These are phyloP conservation scores for Amphibolis antarctica DNA, from an alignment of 106 monocot genomes.

Conservation along the genomic window DNA sequence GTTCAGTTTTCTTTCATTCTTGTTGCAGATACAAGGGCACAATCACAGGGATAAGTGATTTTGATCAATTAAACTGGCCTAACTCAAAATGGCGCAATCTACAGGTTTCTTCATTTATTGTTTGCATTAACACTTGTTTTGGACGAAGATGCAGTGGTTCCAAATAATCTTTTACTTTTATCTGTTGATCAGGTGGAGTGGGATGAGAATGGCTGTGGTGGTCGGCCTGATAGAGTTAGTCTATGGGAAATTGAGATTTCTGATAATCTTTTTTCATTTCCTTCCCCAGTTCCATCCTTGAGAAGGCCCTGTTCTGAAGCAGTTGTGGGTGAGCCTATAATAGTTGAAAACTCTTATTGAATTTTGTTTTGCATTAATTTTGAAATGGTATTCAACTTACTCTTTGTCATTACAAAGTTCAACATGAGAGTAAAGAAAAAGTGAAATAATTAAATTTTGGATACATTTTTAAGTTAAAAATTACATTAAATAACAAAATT, in stretches of 20 bases:
- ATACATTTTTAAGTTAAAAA: no score
- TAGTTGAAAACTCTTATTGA: no score
- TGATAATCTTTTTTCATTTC: conserved; percentile 59
- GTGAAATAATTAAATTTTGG: no score
- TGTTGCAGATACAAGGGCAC: conserved; percentile 74
- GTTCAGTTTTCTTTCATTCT: neutral
- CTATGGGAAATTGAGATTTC: conserved; percentile 90
- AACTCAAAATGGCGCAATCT: conserved; percentile 96
- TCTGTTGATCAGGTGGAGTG: conserved; percentile 71
- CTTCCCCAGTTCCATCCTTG: conserved; percentile 28
- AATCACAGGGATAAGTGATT: conserved; percentile 65
- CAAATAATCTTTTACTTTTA: neutral
- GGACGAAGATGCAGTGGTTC: neutral
- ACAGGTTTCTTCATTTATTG: conserved; percentile 30
- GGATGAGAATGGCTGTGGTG: conserved; percentile 81
- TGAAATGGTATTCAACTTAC: no score
- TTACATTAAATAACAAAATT: no score
- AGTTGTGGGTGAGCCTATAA: conserved; percentile 27
- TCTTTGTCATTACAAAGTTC: no score
- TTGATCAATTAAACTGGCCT: conserved; percentile 78
- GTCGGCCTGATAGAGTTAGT: conserved; percentile 74
- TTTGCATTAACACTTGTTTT: neutral
- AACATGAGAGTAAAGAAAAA: no score
- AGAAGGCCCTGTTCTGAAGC: conserved; percentile 53
- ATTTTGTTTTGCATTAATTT: no score